Conservation (phyloP, 352 stramenopile species). For the Pythium coloratum region DNA sequence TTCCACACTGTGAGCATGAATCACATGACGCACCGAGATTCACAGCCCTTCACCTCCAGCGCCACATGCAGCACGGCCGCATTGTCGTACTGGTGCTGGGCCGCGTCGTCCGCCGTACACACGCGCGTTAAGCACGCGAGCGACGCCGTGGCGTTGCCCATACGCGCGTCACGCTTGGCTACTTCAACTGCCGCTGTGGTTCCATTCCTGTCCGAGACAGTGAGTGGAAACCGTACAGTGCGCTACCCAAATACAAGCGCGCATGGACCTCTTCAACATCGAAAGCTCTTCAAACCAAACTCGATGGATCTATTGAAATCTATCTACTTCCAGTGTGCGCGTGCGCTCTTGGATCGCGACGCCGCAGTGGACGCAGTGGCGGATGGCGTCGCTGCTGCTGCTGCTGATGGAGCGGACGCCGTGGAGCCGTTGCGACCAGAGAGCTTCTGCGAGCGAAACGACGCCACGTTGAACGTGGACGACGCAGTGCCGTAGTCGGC, state of each 20-base stretch:
- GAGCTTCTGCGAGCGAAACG: slow-evolving; percentile 10
- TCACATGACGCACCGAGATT: neutral
- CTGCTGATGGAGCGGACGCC: neutral
- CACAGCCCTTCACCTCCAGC: neutral
- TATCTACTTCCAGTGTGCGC: slow-evolving; percentile 55
- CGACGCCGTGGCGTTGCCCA: slow-evolving; percentile 4
- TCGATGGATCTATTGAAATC: neutral
- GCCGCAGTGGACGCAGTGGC: slow-evolving; percentile 1
- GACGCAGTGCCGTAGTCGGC: slow-evolving; percentile 1
- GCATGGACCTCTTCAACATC: neutral
- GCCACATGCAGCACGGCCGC: neutral
- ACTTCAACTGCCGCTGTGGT: neutral
- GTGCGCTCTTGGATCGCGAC: slow-evolving; percentile 27
- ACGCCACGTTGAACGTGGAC: neutral
- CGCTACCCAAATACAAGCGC: slow-evolving; percentile 3
- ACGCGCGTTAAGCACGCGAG: neutral
- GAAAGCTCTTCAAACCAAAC: neutral
- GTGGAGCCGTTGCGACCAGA: neutral
- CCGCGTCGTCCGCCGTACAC: neutral
- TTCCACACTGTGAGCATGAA: neutral
- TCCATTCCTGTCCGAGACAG: neutral
- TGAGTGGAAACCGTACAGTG: neutral
- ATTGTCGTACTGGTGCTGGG: neutral
- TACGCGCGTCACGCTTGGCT: neutral
- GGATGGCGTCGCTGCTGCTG: neutral